A percentile compares a stretch with the other conserved stretches of the same genome.
Evolutionary conservation across 2,329 filamentous ascomycete genomes (phyloP).

Genomic region (Myriangium duriaei): DNA sequence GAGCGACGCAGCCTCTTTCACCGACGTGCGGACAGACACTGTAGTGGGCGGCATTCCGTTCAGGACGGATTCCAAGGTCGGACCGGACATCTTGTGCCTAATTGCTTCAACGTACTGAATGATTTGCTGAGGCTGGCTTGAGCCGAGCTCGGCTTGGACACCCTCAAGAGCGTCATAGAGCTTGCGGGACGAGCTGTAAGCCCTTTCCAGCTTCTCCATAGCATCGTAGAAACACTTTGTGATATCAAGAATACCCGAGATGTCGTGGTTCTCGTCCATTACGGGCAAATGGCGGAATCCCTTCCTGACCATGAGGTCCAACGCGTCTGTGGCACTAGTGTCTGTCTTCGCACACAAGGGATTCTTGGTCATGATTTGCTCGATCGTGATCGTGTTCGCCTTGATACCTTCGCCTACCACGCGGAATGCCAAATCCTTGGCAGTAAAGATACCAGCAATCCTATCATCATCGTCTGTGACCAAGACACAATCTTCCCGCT

Average conservation of each 20-base stretch:
- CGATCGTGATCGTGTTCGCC: constrained; percentile 79
- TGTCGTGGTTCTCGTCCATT: constrained; percentile 99
- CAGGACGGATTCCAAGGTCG: constrained; percentile 86
- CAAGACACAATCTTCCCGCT: constrained; percentile 93
- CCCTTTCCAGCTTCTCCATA: constrained; percentile 98
- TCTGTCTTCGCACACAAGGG: constrained; percentile 93
- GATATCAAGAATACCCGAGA: constrained; percentile 93
- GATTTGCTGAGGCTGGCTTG: constrained; percentile 93
- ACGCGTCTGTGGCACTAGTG: constrained; percentile 91
- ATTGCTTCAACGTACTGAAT: constrained; percentile 98
- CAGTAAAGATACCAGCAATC: constrained; percentile 97
- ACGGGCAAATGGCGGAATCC: constrained; percentile 95
- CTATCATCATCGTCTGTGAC: constrained; percentile 97
- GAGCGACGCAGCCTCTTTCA: constrained; percentile 84
- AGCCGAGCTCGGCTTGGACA: constrained; percentile 90
- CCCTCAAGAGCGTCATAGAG: constrained; percentile 95
- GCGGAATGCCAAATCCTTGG: constrained; percentile 94
- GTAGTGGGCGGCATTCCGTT: constrained; percentile 87
- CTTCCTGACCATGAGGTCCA: constrained; percentile 97
- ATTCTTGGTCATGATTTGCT: constrained; percentile 99
- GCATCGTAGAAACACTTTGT: constrained; percentile 99
- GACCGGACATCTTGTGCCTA: constrained; percentile 91
- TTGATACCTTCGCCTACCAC: constrained; percentile 87
- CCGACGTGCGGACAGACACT: constrained; percentile 88
- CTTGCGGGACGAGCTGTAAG: constrained; percentile 95